A percentile compares a stretch with the other conserved stretches of the same genome.
Evolutionary conservation across 2,329 filamentous ascomycete genomes (phyloP).

Genomic region (Hortaea werneckii): DNA sequence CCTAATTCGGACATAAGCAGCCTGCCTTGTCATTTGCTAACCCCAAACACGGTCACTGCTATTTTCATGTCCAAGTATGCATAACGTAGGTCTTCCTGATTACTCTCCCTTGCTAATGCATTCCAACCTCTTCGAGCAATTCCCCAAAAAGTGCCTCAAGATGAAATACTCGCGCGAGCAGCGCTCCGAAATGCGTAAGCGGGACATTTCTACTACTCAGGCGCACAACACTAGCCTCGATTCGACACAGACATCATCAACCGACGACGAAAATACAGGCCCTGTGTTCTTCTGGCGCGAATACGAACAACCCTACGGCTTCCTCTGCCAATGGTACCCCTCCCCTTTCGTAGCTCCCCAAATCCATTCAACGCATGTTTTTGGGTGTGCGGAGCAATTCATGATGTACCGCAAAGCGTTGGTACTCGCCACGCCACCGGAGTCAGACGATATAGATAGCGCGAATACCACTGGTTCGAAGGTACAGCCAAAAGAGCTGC

Average conservation of each 20-base stretch:
- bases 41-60: no score
- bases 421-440: neutral
- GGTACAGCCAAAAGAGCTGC: neutral
- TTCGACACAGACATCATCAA: no score
- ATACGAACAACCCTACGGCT: conserved; percentile 6
- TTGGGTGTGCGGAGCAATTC: conserved; percentile 12
- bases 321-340: conserved; percentile 12
- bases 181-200: neutral
- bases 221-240: neutral
- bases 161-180: neutral
- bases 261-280: neutral
- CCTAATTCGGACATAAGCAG: no score
- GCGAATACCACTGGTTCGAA: neutral
- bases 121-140: no score
- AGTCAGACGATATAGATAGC: no score
- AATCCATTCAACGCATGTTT: neutral
- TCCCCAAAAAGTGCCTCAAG: neutral
- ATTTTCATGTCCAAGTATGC: no score
- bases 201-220: neutral
- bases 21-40: no score
- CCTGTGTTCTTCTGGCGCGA: conserved; percentile 9
- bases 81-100: no score
- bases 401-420: conserved; percentile 15
- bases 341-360: conserved; percentile 7
- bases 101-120: no score